Evolutionary conservation across 1,284 basidiomycete genomes (phyloP).

Genomic region (Ustanciosporium gigantosporum): DNA sequence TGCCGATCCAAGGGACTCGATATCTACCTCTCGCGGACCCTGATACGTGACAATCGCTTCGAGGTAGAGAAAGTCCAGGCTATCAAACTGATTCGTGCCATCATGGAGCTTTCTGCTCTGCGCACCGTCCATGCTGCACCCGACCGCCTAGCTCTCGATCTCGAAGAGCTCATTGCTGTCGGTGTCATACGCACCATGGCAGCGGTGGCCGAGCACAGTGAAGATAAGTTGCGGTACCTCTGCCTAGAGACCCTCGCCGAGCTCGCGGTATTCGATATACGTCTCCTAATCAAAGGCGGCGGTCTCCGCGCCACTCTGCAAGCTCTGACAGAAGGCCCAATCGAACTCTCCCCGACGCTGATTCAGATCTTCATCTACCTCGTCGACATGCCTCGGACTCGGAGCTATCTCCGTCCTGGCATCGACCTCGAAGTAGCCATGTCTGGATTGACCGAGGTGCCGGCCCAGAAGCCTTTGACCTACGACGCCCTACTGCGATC

Average conservation of each 20-base stretch:
- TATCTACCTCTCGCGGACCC: constrained; percentile 81
- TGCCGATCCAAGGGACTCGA: constrained; percentile 72
- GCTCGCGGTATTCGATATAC: constrained; percentile 83
- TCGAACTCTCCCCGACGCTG: constrained; percentile 82
- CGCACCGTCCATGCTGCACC: constrained; percentile 23
- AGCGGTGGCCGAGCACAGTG: constrained; percentile 87
- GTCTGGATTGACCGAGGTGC: constrained; percentile 69
- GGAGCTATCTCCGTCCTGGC: constrained; percentile 78
- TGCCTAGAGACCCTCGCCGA: constrained; percentile 89
- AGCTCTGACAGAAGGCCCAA: constrained; percentile 81
- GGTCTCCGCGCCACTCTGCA: constrained; percentile 86
- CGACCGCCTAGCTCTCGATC: constrained; percentile 63
- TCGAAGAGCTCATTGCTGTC: constrained; percentile 26
- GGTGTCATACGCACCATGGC: constrained; percentile 73
- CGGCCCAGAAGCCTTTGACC: constrained; percentile 71
- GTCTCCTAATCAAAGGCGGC: constrained; percentile 77
- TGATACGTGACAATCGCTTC: constrained; percentile 81
- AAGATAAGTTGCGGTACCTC: constrained; percentile 83
- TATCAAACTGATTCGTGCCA: constrained; percentile 85
- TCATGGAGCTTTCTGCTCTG: constrained; percentile 66
- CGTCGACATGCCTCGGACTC: constrained; percentile 80
- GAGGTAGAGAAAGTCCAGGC: constrained; percentile 89
- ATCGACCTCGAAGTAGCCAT: constrained; percentile 80
- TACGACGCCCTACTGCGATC: constrained; percentile 68
- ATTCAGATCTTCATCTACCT: constrained; percentile 81